Base-by-base conservation (phyloP, 129 eudicot species). In the Arctium lappa region DNA sequence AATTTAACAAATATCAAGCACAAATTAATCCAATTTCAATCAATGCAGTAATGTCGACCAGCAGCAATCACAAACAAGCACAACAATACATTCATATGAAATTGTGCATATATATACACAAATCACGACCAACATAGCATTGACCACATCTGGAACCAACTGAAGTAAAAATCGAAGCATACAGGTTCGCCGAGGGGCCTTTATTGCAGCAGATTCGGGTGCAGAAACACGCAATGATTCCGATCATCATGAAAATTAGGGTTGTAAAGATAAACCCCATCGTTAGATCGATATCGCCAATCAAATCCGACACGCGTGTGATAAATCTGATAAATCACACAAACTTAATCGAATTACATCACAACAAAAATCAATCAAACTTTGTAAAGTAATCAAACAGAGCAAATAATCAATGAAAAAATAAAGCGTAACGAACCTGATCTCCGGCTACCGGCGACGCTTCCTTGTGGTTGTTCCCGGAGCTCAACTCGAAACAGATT, bases 101-200 rank as follows among this genome's bases (percentile, higher is more conserved):
- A 44, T 66, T 4, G 12, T 11, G 71, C 69, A 37, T 42, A 85
- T 15, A 48, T 11, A 62, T 6, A 53, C 77, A 42, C 6, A 72
- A 30, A 69, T 69, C 70, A 33, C 22, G 8, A 72, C 13, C 42
- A 42, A 56, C 40, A 9, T 38, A 53, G 13, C 37, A 42, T 46
- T 27, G 72, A 82, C n/a, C 76, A 82, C 73, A 70, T 83, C 70
- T 66, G 69, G 16, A 77, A 22, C 34, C 31, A 68, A 79, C 27
- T 36, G 44, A 60, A 31, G 66, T 69, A 69, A 44, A 22, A 42
- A 48, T 30, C 10, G 73, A 79, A 73, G 68, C 89, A 27, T 91
- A 91, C 96, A 91, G 89, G 72, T 91, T 91, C 13, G 96, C 79
- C 48, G 97, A 91, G 69, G 97, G 93, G 42, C 97, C 97, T 75